Conservation (phyloP, 2,329 filamentous ascomycete genomes). For the Calonectria pseudoturangicola region DNA sequence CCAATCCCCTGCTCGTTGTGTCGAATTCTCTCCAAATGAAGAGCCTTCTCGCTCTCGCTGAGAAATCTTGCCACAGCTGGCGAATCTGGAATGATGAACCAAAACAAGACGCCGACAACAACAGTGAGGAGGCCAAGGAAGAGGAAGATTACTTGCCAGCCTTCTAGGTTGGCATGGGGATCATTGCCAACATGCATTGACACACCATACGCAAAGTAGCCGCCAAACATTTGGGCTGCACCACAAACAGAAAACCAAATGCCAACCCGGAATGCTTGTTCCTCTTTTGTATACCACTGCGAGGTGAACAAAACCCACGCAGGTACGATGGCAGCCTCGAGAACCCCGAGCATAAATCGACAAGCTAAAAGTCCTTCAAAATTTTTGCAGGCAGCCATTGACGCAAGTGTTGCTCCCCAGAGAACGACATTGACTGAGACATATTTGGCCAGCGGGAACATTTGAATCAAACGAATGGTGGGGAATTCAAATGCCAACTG, state of each 20-base stretch:
- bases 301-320: slow-evolving; percentile 48
- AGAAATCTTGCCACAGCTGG: slow-evolving; percentile 39
- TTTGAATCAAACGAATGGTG: slow-evolving; percentile 60
- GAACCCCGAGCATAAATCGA: slow-evolving; percentile 44
- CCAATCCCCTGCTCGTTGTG: slow-evolving; percentile 46
- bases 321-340: slow-evolving; percentile 42
- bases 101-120: slow-evolving; percentile 36
- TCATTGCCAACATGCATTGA: slow-evolving; percentile 46
- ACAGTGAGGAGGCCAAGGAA: slow-evolving; percentile 41
- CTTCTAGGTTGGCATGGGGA: slow-evolving; percentile 30
- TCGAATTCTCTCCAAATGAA: slow-evolving; percentile 41
- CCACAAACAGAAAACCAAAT: slow-evolving; percentile 51
- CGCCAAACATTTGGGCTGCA: slow-evolving; percentile 48
- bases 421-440: slow-evolving; percentile 59
- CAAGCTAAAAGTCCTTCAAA: slow-evolving; percentile 42
- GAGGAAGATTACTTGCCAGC: slow-evolving; percentile 45
- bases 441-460: slow-evolving; percentile 62
- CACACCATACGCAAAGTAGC: slow-evolving; percentile 49
- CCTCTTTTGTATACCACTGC: slow-evolving; percentile 49
- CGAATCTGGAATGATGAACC: slow-evolving; percentile 45
- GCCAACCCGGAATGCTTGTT: slow-evolving; percentile 47
- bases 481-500: slow-evolving; percentile 63
- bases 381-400: slow-evolving; percentile 43
- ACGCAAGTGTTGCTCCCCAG: slow-evolving; percentile 56
- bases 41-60: slow-evolving; percentile 34